Conservation (phyloP, 495 filamentous ascomycete species). For the Pyronema domesticum region DNA sequence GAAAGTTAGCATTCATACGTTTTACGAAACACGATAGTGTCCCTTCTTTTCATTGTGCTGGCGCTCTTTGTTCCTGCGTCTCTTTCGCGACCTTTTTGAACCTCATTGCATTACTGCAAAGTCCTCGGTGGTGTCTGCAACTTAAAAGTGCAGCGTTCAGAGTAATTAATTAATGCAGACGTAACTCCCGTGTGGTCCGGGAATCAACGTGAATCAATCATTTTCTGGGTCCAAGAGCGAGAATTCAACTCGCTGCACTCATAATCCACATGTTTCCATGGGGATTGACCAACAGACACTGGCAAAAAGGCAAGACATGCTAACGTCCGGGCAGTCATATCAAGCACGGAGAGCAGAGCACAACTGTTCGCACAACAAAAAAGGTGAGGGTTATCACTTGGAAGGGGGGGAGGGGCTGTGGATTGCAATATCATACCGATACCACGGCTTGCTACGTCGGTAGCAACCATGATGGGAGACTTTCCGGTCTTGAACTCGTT, state of each 20-base stretch:
- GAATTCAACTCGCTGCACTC: constrained; percentile 24
- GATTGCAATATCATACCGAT: constrained; percentile 86
- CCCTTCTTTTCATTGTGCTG: constrained; percentile 21
- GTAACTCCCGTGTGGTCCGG: constrained; percentile 8
- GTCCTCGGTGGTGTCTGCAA: constrained; percentile 26
- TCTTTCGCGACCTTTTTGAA: not conserved
- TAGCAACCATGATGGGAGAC: constrained; percentile 93
- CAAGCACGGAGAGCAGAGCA: constrained; percentile 60
- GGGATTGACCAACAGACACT: constrained; percentile 26
- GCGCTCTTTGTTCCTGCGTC: constrained; percentile 12
- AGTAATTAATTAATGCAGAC: constrained; percentile 23
- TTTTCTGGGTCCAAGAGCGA: constrained; percentile 1
- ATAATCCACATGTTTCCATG: constrained; percentile 26
- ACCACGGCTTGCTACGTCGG: constrained; percentile 95
- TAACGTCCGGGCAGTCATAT: constrained; percentile 18
- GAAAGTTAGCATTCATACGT: constrained; percentile 57
- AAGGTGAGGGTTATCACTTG: constrained; percentile 24
- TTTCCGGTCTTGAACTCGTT: constrained; percentile 98
- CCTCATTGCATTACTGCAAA: constrained; percentile 25
- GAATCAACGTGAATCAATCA: constrained; percentile 3
- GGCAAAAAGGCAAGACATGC: constrained; percentile 25
- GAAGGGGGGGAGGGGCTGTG: constrained; percentile 26
- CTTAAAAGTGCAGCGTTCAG: constrained; percentile 23
- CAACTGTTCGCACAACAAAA: constrained; percentile 34
- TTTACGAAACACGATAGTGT: constrained; percentile 12